Base-by-base conservation (phyloP, 1,284 basidiomycete genomes). In the Gastroboletus turbinatus region DNA sequence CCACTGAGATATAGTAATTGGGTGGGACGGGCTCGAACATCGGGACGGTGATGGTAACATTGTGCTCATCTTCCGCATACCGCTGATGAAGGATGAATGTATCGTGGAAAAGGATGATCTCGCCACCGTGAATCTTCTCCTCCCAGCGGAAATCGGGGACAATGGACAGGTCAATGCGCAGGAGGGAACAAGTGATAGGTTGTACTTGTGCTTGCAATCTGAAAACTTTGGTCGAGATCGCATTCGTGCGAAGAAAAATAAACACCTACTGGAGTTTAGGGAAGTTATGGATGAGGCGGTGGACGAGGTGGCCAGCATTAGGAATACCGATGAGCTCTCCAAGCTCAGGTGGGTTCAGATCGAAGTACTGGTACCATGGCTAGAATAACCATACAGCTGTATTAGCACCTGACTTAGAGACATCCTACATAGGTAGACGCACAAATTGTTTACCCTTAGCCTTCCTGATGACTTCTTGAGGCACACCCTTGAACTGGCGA, bases 361-460 rank as follows among this genome's bases (percentile, higher is more conserved):
- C 94, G 64, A 96, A 97, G 77, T 96, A 97, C 42, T 94, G 87
- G 71, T 96, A 93, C 94, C 95, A 98, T 0, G 94, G 95, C 87
- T 90, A 65, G 59, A 55, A 39, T 35, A 17, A 60, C 14, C 46
- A 25, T 38, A 21, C 21, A 3, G 4, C n/a, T 5, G 19, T 2
- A 25, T 62, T 14, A 64, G 21, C 10, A 23, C 1, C 27, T 30
- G 21, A 8, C 3, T 13, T 11, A 6, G 16, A 17, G 13, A 50
- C 29, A 38, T 27, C 23, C 61, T 25, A 14, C 44, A 50, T 5
- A 57, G 45, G 42, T 44, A 49, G 52, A 80, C 84, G 68, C 64
- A 90, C 88, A 78, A 97, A 99, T 81, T 99, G 96, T 71, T 99
- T 99, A 40, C 94, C 90, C 74, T 99, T 96, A 0, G 96, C 93